phyloP scores from a whole-genome alignment of 164 flowering plant species.

The Piper longum region DNA sequence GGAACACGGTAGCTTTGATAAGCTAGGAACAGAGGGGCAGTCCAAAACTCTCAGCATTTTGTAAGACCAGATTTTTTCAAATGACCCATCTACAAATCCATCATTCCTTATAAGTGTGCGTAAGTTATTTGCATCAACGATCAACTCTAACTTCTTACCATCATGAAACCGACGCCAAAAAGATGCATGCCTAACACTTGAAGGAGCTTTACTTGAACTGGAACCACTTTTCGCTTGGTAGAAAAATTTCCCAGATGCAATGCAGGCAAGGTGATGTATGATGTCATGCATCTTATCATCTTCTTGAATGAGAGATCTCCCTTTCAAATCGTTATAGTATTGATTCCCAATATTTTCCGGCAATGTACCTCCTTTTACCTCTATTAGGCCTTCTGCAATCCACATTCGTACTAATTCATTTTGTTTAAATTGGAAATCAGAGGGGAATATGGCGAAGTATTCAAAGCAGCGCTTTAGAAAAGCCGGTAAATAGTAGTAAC shows the following conservation, averaged over 20 bases:
- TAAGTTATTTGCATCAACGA: not conserved
- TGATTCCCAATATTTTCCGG: not conserved
- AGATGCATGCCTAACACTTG: not conserved
- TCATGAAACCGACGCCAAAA: not conserved
- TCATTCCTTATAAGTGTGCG: not conserved
- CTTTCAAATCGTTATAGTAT: not conserved
- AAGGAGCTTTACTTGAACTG: not conserved
- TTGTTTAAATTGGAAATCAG: not conserved
- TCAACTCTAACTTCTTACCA: not conserved
- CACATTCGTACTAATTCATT: constrained; percentile 5
- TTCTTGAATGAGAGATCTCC: not conserved
- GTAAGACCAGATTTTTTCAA: not conserved
- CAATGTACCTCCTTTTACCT: not conserved
- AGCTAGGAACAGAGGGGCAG: not conserved
- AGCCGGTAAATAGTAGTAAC: constrained; percentile 8
- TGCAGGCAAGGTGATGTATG: not conserved
- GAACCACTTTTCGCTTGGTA: not conserved
- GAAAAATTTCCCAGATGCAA: not conserved
- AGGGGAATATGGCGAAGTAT: constrained; percentile 10
- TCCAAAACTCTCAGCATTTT: constrained; percentile 1
- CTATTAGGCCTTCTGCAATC: constrained; percentile 7
- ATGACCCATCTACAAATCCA: too few relatives aligned
- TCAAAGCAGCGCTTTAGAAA: constrained; percentile 7
- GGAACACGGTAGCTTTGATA: not conserved
- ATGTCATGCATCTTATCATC: not conserved